Evolutionary conservation across 176 grass and related monocot species (phyloP), one percentile per base, ranked within the genome.

Genomic region (Rhynchospora pubera): DNA sequence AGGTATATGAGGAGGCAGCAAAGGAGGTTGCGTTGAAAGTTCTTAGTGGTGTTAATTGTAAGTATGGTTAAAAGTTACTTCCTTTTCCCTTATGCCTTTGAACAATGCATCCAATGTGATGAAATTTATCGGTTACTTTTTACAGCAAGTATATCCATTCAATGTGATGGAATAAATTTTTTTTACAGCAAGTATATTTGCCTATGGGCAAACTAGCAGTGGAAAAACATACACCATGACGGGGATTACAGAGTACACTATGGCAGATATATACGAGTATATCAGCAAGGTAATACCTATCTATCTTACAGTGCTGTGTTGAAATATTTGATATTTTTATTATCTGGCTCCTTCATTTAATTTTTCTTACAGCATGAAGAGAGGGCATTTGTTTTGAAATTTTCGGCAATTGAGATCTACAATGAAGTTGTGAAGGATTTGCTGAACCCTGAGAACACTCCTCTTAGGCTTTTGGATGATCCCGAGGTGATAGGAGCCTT

Each of bases 151-250:
- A 90, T 98, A 28, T 53, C 16, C 16, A 47, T 80, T 13, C 48
- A 18, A 50, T 65, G 3, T 16, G 21, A 30, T 65, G 28, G 15
- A 21, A 26, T 11, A 18, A 34, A 28, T 56, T 55, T 60, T n/a
- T n/a, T 73, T 48, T 59, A 73, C 75, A 98, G 92, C 96, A 50
- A 95, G 89, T 86, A 90, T 98, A 87, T 98, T 98, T 85, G 96
- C 96, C 79, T 98, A 98, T 90, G 96, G 96, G 56, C 96, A 98
- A 94, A 98, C 96, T 89, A 93, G 96, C 82, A 95, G 96, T 85
- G 96, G 96, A 48, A 98, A 98, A 77, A 98, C 96, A 65, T 95
- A 98, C 79, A 98, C 96, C 45, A 98, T 98, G 96, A 93, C 84
- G 46, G 96, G 96, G 65, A 98, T 98, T 83, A 95, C 91, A 13